phyloP scores from a whole-genome alignment of 805 yeast genomes.

The Sugiyamaella smithiae region DNA sequence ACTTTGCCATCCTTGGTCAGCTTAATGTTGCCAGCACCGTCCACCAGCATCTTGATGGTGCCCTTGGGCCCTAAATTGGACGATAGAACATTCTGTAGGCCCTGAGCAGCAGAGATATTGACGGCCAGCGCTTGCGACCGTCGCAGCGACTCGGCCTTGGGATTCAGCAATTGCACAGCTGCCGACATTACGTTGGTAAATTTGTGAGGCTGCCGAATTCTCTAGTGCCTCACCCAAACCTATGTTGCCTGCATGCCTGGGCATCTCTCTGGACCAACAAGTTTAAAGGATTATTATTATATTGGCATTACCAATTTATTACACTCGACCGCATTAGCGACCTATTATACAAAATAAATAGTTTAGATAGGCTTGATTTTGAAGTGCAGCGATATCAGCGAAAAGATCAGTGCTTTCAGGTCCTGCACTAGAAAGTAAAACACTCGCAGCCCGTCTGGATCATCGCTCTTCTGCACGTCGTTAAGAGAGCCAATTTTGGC shows the following conservation, averaged over 20 bases:
- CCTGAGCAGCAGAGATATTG: conserved; percentile 94
- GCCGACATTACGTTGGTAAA: conserved; percentile 19
- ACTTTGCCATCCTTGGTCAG: conserved; percentile 97
- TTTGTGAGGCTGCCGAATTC: neutral
- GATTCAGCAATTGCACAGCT: conserved; percentile 78
- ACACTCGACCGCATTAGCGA: no score
- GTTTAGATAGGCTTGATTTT: conserved; percentile 32
- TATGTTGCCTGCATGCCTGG: no score
- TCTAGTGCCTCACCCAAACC: no score
- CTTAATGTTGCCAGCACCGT: conserved; percentile 93
- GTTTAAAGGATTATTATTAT: no score
- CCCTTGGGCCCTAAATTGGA: conserved; percentile 97
- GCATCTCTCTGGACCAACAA: no score
- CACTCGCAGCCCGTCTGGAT: conserved; percentile 45
- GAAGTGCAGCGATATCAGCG: conserved; percentile 43
- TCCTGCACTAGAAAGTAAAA: conserved; percentile 46
- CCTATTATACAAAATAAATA: no score
- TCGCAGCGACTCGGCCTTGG: conserved; percentile 96
- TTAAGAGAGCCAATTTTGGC: conserved; percentile 40
- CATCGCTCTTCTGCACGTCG: conserved; percentile 41
- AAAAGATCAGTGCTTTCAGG: conserved; percentile 42
- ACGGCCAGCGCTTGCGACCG: conserved; percentile 94
- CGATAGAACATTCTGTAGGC: conserved; percentile 86
- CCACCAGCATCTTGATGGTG: conserved; percentile 92
- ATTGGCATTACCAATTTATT: no score